These are phyloP conservation scores for Novymonas esmeraldas DNA, from an alignment of 208 protist genomes.

Conservation along the genomic window DNA sequence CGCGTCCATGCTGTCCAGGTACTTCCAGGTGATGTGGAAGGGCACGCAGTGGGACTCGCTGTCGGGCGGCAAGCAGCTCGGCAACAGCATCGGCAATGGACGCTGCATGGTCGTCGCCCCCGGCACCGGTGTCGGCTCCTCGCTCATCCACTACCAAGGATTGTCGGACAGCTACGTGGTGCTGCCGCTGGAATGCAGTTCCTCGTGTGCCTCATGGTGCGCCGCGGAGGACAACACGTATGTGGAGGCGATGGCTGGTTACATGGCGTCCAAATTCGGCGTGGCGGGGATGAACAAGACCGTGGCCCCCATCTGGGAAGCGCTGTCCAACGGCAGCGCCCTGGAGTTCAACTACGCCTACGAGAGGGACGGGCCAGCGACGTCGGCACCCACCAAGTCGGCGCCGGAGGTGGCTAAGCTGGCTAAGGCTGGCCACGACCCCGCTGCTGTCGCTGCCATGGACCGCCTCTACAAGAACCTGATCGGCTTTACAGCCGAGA, in stretches of 20 bases:
- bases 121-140: slow-evolving; percentile 68
- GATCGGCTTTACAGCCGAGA: slow-evolving; percentile 49
- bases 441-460: slow-evolving; percentile 49
- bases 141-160: slow-evolving; percentile 60
- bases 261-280: slow-evolving; percentile 18
- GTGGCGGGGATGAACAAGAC: slow-evolving; percentile 6
- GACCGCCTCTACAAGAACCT: slow-evolving; percentile 52
- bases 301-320: slow-evolving; percentile 46
- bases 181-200: slow-evolving; percentile 57
- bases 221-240: slow-evolving; percentile 16
- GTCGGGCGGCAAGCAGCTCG: slow-evolving; percentile 23
- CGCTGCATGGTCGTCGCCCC: slow-evolving; percentile 59
- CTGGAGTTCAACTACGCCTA: slow-evolving; percentile 64
- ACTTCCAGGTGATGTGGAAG: slow-evolving; percentile 78
- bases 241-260: slow-evolving; percentile 22
- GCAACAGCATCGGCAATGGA: slow-evolving; percentile 40
- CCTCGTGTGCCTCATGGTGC: slow-evolving; percentile 37
- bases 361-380: slow-evolving; percentile 14
- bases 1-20: slow-evolving; percentile 40
- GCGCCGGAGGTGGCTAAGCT: slow-evolving; percentile 52
- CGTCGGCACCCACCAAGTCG: slow-evolving; percentile 16
- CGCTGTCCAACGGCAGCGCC: slow-evolving; percentile 41
- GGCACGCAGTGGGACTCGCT: slow-evolving; percentile 49
- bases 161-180: slow-evolving; percentile 39
- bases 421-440: slow-evolving; percentile 47